These are phyloP conservation scores for Beauveria sp. DNA, from an alignment of 2,329 filamentous ascomycete genomes.

Conservation along the genomic window DNA sequence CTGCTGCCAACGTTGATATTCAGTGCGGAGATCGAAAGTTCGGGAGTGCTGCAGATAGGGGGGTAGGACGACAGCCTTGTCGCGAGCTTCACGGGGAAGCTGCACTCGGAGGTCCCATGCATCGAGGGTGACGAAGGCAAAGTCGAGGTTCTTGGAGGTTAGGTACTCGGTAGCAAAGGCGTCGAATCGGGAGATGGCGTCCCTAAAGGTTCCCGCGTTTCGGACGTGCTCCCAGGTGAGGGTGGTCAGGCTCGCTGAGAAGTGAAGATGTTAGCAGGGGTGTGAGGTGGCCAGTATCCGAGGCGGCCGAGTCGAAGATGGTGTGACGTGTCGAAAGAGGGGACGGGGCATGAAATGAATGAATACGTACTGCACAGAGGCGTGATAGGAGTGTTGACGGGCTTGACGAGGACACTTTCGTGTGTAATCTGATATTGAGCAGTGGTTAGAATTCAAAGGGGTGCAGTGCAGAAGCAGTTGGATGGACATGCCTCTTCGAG, in stretches of 20 bases:
- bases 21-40: constrained; percentile 91
- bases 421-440: constrained; percentile 64
- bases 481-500: constrained; percentile 72
- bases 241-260: constrained; percentile 85
- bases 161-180: constrained; percentile 88
- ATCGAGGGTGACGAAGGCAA: constrained; percentile 96
- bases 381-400: constrained; percentile 96
- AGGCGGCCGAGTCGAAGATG: not conserved
- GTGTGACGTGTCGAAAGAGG: constrained; percentile 6
- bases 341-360: constrained; percentile 7
- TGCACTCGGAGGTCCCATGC: constrained; percentile 98
- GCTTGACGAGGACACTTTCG: constrained; percentile 94
- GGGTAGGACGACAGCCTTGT: constrained; percentile 94
- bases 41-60: constrained; percentile 96
- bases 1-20: constrained; percentile 98
- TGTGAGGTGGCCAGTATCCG: not conserved
- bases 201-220: constrained; percentile 92
- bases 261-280: constrained; percentile 11
- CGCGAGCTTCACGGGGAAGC: constrained; percentile 91
- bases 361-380: constrained; percentile 88
- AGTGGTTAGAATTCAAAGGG: not conserved
- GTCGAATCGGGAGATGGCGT: constrained; percentile 93
- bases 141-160: constrained; percentile 84
- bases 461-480: not conserved
- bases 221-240: constrained; percentile 98